phyloP scores from a whole-genome alignment of 345 rosid species.

The Mercurialis annua region DNA sequence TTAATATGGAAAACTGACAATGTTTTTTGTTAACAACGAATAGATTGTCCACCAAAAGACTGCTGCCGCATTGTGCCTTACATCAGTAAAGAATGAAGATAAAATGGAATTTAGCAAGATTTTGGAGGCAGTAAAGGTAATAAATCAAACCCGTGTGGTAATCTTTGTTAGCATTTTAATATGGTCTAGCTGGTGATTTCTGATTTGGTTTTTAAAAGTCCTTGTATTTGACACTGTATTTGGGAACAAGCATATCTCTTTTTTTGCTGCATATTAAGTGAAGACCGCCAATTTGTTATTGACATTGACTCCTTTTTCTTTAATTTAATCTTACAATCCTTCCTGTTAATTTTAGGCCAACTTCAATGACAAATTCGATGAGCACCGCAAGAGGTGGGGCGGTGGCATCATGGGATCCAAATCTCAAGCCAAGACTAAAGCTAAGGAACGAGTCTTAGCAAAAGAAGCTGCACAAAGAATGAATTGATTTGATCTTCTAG shows the following conservation, averaged over 20 bases:
- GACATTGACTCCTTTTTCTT: not conserved
- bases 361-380: slow-evolving; percentile 70
- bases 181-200: too few relatives aligned
- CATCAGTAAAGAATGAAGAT: slow-evolving; percentile 71
- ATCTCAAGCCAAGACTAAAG: slow-evolving; percentile 75
- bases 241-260: too few relatives aligned
- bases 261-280: not conserved
- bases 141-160: too few relatives aligned
- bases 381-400: slow-evolving; percentile 78
- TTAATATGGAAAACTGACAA: not conserved
- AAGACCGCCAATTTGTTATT: slow-evolving; percentile 30
- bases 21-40: slow-evolving; percentile 1
- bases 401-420: slow-evolving; percentile 92
- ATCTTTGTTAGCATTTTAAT: too few relatives aligned
- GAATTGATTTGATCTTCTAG: slow-evolving; percentile 27
- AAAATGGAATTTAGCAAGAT: slow-evolving; percentile 70
- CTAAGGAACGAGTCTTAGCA: slow-evolving; percentile 60
- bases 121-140: slow-evolving; percentile 75
- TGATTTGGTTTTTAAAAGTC: too few relatives aligned
- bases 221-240: not conserved
- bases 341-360: slow-evolving; percentile 43
- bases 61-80: slow-evolving; percentile 66
- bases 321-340: not conserved
- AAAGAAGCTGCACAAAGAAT: slow-evolving; percentile 81
- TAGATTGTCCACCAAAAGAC: slow-evolving; percentile 80